Evolutionary conservation across 768 basidiomycete species (phyloP), one percentile per base, ranked within the genome.

Genomic region (Leccinum longicurvipes): DNA sequence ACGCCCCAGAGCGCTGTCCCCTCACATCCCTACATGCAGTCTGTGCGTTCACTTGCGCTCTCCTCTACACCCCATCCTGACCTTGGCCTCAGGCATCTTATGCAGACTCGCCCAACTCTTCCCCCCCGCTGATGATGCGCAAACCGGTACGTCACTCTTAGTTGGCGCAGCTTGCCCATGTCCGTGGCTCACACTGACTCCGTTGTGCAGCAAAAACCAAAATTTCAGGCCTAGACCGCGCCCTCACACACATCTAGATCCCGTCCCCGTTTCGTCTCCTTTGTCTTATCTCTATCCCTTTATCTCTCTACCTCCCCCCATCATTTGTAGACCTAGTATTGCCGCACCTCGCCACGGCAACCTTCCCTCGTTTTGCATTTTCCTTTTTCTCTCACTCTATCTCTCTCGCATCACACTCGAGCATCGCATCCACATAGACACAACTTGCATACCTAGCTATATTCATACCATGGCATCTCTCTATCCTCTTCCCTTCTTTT

Each of bases 71-170:
- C 14, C 54, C 54, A 49, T 50, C 29, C 52, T 62, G 56, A 53
- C 59, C 47, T 12, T 56, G 14, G n/a, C 4, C 41, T 15, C 55
- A 79, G 79, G 66, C 75, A 11, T 60, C 73, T 32, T 54, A 74
- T 12, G 63, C 76, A 24, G 71, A 75, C 54, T 74, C 75, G 55
- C 57, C 70, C 51, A 70, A 59, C 45, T 71, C 73, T 17, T 78
- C 77, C 19, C 70, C 77, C 14, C 77, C 79, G 10, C 55, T 84
- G 58, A 83, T 82, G 79, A 84, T 83, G 80, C 79, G 79, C 48
- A 78, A 77, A 74, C 72, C 79, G 58, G 79, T 79, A 50, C 55
- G 77, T 73, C 7, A 6, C 2, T 11, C 11, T 23, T 23, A 9
- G 21, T 23, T 24, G 42, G 19, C 9, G 14, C 32, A 11, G 2